Percentiles rank a stretch among this genome's conserved stretches.
phyloP scores from a whole-genome alignment of 139 green algal species.

The Chlorella sp. region DNA sequence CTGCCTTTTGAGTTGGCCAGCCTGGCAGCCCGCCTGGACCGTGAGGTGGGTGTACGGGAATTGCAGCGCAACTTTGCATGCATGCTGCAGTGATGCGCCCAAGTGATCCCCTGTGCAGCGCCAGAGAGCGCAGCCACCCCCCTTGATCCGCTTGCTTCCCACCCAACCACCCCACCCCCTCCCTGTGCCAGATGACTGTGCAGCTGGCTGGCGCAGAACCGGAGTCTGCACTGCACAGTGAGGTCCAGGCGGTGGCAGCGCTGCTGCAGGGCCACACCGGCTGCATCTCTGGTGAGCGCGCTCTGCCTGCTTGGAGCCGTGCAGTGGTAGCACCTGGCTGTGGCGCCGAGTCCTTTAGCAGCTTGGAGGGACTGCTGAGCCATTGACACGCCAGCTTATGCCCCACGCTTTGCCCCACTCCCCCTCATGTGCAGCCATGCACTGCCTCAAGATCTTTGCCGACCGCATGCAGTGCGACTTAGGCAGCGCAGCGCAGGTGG shows the following conservation, averaged over 20 bases:
- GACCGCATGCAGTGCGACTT: constrained; percentile 27
- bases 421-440: background rate
- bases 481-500: background rate
- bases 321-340: too few species aligned
- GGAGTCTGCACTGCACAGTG: constrained; percentile 23
- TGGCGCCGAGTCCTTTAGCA: background rate
- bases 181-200: background rate
- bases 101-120: too few species aligned
- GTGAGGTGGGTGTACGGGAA: background rate
- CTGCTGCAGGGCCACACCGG: constrained; percentile 32
- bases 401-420: background rate
- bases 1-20: background rate
- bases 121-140: too few species aligned
- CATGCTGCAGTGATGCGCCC: too few species aligned
- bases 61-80: background rate
- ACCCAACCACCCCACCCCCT: background rate
- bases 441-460: constrained; percentile 42
- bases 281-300: background rate
- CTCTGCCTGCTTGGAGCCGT: background rate
- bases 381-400: background rate
- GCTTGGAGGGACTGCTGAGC: background rate
- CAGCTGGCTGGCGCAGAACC: background rate
- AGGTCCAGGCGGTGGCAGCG: background rate
- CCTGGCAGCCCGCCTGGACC: background rate
- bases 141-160: background rate